Evolutionary conservation across 208 protist species (phyloP).

Genomic region (Leishmania martiniquensis): DNA sequence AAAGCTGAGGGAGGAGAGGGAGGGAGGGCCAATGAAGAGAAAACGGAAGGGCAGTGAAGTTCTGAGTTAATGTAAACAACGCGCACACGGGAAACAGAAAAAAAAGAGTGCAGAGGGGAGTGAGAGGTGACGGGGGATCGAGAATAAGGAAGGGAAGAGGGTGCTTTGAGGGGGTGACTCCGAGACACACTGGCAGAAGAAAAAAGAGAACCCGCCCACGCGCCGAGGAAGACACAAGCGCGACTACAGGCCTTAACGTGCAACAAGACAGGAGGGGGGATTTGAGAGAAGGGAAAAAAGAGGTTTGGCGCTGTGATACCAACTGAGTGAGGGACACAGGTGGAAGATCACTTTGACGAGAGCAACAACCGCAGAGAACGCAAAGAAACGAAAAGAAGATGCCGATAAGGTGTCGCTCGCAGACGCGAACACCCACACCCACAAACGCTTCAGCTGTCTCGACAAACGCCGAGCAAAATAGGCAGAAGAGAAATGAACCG

Average conservation of each 20-base stretch:
- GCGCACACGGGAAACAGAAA: not conserved
- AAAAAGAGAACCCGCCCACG: not conserved
- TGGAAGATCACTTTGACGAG: not conserved
- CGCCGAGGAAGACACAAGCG: not conserved
- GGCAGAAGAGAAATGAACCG: not conserved
- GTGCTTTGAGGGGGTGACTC: not conserved
- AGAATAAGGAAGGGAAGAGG: constrained; percentile 17
- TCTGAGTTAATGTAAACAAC: not conserved
- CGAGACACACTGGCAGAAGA: constrained; percentile 2
- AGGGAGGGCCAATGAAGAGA: not conserved
- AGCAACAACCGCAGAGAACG: not conserved
- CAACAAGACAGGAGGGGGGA: not conserved
- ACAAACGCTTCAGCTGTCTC: not conserved
- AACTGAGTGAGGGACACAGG: not conserved
- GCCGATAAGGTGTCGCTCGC: not conserved
- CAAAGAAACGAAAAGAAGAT: constrained; percentile 5
- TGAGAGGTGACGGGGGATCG: not conserved
- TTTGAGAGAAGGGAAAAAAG: not conserved
- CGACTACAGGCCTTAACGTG: not conserved
- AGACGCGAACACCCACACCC: not conserved
- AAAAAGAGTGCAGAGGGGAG: not conserved
- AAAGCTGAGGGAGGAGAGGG: not conserved
- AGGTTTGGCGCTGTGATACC: too few species aligned
- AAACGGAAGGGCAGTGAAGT: not conserved
- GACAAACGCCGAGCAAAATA: not conserved